phyloP scores from a whole-genome alignment of 495 filamentous ascomycete genomes.

The Neurospora sp. region DNA sequence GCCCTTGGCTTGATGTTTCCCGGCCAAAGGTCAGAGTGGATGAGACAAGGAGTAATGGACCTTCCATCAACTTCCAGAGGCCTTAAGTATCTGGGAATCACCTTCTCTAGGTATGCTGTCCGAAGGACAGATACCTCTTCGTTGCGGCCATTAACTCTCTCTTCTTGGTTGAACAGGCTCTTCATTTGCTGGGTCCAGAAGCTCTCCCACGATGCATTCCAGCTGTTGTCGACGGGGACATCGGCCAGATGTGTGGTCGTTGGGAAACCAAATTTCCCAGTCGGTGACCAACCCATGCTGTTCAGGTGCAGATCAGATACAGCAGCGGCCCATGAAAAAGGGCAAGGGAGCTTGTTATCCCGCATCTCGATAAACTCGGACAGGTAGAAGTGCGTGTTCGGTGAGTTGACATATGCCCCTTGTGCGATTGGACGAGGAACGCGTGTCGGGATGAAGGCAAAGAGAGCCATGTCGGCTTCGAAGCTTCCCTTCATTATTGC shows the following conservation, averaged over 20 bases:
- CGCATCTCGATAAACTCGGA: not conserved
- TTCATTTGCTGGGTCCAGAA: slow-evolving; percentile 27
- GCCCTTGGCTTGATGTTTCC: slow-evolving; percentile 31
- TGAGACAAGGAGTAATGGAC: slow-evolving; percentile 30
- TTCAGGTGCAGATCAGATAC: not conserved
- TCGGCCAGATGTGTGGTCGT: slow-evolving; percentile 26
- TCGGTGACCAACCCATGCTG: slow-evolving; percentile 3
- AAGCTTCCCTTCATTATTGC: not conserved
- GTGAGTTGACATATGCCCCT: slow-evolving; percentile 11
- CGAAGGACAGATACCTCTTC: not conserved
- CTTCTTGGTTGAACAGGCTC: slow-evolving; percentile 9
- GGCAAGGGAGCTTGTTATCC: not conserved
- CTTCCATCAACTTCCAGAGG: slow-evolving; percentile 32
- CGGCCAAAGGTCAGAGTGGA: slow-evolving; percentile 39
- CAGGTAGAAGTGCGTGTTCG: not conserved
- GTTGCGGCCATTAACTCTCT: slow-evolving; percentile 1
- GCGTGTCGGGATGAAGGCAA: slow-evolving; percentile 12
- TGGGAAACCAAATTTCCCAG: not conserved
- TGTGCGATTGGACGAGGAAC: slow-evolving; percentile 12
- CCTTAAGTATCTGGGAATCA: slow-evolving; percentile 27
- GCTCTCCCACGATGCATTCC: slow-evolving; percentile 29
- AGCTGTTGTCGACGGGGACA: not conserved
- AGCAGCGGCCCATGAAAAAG: not conserved
- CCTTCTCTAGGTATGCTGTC: slow-evolving; percentile 18
- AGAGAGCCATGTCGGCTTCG: not conserved